Conservation (phyloP, 768 basidiomycete species). For the Agrocybe praecox region DNA sequence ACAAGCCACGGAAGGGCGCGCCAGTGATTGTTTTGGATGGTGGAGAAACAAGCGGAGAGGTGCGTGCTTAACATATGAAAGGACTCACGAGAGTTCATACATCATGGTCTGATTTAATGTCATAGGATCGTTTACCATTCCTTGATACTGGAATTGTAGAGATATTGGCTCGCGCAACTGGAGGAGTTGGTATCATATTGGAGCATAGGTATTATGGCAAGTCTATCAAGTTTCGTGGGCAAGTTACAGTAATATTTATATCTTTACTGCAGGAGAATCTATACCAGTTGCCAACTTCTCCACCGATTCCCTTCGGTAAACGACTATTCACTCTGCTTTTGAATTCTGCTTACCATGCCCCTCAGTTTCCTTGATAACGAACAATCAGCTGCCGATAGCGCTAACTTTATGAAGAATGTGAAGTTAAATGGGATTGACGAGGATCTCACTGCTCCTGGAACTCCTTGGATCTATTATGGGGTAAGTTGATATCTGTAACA, state of each 20-base stretch:
- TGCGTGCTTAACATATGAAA: constrained; percentile 28
- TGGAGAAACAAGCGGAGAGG: constrained; percentile 90
- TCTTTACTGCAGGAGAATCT: constrained; percentile 58
- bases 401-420: constrained; percentile 86
- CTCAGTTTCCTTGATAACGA: constrained; percentile 85
- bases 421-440: constrained; percentile 72
- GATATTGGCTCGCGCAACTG: constrained; percentile 80
- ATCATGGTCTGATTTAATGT: background rate
- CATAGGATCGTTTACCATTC: constrained; percentile 53
- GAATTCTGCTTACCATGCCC: background rate
- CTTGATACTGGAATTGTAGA: constrained; percentile 84
- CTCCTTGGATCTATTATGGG: constrained; percentile 94
- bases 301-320: constrained; percentile 78
- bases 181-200: constrained; percentile 88
- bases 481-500: constrained; percentile 40
- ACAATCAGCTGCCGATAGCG: constrained; percentile 89
- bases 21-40: constrained; percentile 93
- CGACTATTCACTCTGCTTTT: background rate
- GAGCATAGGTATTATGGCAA: constrained; percentile 91
- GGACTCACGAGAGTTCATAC: background rate
- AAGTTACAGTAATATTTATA: background rate
- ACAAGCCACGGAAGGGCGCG: constrained; percentile 65
- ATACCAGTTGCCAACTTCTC: constrained; percentile 77
- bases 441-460: constrained; percentile 68
- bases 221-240: background rate